These are phyloP conservation scores for Daldinia bambusicola DNA, from an alignment of 495 filamentous ascomycete genomes.

Conservation along the genomic window DNA sequence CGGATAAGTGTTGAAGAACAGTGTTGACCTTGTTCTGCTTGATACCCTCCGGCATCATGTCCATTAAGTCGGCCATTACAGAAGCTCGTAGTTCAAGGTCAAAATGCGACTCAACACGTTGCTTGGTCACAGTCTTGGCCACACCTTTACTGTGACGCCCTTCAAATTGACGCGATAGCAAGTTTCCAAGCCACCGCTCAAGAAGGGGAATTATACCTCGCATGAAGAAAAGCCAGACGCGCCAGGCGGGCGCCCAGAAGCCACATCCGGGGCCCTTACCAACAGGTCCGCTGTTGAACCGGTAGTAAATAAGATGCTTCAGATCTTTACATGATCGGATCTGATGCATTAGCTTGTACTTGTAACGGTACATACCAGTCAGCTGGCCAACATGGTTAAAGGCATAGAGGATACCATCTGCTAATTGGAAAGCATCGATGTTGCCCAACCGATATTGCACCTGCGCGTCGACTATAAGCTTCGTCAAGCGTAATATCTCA, in stretches of 20 bases:
- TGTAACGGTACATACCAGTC: conserved; percentile 99
- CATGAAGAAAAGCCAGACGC: conserved; percentile 99
- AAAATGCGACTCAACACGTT: conserved; percentile 98
- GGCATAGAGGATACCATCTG: conserved; percentile 97
- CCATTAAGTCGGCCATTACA: conserved; percentile 98
- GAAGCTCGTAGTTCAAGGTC: conserved; percentile 97
- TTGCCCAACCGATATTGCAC: conserved; percentile 98
- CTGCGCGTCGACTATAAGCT: conserved; percentile 98
- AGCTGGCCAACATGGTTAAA: conserved; percentile 99
- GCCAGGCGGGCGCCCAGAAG: conserved; percentile 99
- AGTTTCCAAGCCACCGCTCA: conserved; percentile 96
- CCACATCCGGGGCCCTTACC: conserved; percentile 98
- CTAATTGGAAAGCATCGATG: conserved; percentile 98
- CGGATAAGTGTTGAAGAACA: conserved; percentile 94
- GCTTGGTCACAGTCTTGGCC: conserved; percentile 98
- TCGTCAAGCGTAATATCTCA: conserved; percentile 96
- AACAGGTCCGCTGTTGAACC: conserved; percentile 97
- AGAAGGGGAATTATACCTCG: conserved; percentile 96
- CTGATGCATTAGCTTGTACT: conserved; percentile 99
- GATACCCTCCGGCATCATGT: conserved; percentile 99
- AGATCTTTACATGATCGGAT: conserved; percentile 99
- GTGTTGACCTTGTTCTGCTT: conserved; percentile 99
- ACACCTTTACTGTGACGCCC: conserved; percentile 99
- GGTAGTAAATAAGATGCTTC: conserved; percentile 99
- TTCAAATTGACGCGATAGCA: conserved; percentile 97